phyloP scores from a whole-genome alignment of 1,284 basidiomycete species.

The Golubevia sp. region DNA sequence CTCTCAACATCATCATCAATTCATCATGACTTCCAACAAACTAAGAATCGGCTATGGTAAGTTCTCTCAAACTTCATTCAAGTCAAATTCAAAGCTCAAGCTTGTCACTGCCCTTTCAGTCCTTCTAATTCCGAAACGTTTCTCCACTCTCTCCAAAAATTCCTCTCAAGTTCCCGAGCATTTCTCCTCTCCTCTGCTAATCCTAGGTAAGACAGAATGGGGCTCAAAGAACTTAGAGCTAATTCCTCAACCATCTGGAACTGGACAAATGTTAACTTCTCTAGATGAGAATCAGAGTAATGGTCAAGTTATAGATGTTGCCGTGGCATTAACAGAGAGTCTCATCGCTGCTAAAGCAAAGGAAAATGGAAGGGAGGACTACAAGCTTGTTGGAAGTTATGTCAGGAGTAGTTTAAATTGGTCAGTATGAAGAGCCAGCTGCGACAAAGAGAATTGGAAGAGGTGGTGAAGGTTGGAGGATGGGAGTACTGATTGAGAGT shows the following conservation, averaged over 20 bases:
- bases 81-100: too few species aligned
- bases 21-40: too few species aligned
- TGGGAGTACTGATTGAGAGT: background rate
- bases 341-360: constrained; percentile 86
- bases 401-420: constrained; percentile 66
- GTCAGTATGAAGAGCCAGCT: constrained; percentile 16
- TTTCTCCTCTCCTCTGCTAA: too few species aligned
- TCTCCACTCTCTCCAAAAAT: too few species aligned
- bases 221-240: constrained; percentile 40
- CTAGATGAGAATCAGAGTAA: constrained; percentile 22
- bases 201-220: background rate
- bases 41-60: too few species aligned
- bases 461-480: too few species aligned
- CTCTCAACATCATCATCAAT: too few species aligned
- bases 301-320: constrained; percentile 51
- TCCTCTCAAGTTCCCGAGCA: too few species aligned
- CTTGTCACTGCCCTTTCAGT: too few species aligned
- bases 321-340: constrained; percentile 87
- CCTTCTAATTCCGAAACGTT: too few species aligned
- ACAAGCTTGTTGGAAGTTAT: constrained; percentile 90
- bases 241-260: constrained; percentile 44
- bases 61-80: too few species aligned
- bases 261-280: constrained; percentile 54
- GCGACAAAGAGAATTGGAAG: background rate
- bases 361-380: constrained; percentile 75